Base-by-base conservation (phyloP, 2,329 filamentous ascomycete species). In the Zymoseptoria crescenta region DNA sequence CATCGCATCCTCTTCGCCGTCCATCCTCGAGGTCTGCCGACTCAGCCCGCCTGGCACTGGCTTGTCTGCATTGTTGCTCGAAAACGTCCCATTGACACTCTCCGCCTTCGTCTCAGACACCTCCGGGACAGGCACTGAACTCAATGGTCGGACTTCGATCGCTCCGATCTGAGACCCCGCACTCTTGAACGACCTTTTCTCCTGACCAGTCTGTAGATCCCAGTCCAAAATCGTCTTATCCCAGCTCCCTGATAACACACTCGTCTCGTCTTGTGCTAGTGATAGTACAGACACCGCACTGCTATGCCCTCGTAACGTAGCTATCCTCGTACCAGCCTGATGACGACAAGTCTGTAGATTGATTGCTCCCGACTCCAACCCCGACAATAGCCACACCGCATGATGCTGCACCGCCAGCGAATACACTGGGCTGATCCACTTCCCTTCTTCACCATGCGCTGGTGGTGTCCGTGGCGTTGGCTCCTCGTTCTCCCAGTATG, bases 401-500 rank as follows among this genome's bases (percentile, higher is more conserved):
- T 94, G 85, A 51, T 90, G 91, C 62, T 99, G 91, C 4, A 95
- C 87, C 1, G 94, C 94, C 27, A 99, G 79, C 6, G 92, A 96
- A 74, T 99, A 99, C 0, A 99, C 93, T 0, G 94, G 91, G 8
- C 91, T 96, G n/a, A 67, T 69, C 67, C 71, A 72, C 57, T 73
- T 73, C 16, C 64, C 66, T 29, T 89, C 87, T 53, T 87, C 79
- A 1, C 73, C 68, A 70, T 66, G 64, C 8, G 62, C 62, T 4
- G 69, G 67, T 13, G 71, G 73, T 19, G 71, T 73, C 4, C 69
- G 68, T 16, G 68, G 30, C 8, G 52, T 54, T 1, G 85, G 83
- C 71, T 99, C 93, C 72, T 96, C 92, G 69, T 97, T 99, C 74
- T 96, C 94, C 94, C 94, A 99, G 74, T 99, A 99, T 55, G 89